These are phyloP conservation scores for Penicillium sp. DNA, from an alignment of 2,329 filamentous ascomycete species.

Conservation along the genomic window DNA sequence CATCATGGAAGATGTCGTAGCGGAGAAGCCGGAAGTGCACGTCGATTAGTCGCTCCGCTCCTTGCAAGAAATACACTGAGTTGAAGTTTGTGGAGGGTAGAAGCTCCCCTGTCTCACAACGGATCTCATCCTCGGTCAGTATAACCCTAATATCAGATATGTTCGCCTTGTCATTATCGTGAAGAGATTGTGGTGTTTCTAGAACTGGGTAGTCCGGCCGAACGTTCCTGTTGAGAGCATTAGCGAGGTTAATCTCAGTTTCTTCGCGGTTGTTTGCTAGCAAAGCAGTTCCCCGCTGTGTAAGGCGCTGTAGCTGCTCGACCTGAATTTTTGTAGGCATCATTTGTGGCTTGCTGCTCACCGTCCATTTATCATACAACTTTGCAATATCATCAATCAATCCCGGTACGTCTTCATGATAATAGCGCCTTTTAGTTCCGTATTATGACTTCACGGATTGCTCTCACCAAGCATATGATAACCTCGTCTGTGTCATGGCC, in stretches of 20 bases:
- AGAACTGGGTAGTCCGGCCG: background rate
- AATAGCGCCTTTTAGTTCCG: conserved; percentile 1
- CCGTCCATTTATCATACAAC: background rate
- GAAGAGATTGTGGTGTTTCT: background rate
- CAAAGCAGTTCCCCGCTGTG: background rate
- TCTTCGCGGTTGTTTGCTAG: background rate
- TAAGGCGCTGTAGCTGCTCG: background rate
- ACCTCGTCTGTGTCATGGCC: background rate
- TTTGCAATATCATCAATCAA: background rate
- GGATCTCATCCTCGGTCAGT: conserved; percentile 3
- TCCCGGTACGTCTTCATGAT: background rate
- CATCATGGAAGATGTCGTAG: conserved; percentile 6
- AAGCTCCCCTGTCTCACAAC: conserved; percentile 2
- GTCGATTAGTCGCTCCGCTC: background rate
- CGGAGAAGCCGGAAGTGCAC: conserved; percentile 7
- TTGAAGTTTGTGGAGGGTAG: conserved; percentile 4
- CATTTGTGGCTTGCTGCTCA: background rate
- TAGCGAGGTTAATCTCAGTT: too few species aligned
- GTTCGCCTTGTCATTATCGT: background rate
- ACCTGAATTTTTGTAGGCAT: background rate
- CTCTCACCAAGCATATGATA: background rate
- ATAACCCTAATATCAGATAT: conserved; percentile 1
- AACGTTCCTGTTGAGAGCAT: background rate
- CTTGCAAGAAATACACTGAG: background rate
- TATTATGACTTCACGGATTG: background rate